Conservation (phyloP, 306 rosid genomes). For the Pyrus pyrifolia region DNA sequence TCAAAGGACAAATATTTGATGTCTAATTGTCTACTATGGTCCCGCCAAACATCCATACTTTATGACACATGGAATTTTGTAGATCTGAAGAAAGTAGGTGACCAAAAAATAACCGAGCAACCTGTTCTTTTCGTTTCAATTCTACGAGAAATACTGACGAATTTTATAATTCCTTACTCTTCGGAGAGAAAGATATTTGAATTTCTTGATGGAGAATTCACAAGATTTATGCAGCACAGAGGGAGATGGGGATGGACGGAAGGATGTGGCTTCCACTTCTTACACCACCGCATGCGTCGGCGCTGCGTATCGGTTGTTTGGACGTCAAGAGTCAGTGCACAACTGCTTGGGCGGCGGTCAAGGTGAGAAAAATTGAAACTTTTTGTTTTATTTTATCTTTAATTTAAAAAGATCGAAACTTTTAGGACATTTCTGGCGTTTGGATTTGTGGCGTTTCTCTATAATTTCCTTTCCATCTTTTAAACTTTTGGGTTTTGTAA, state of each 20-base stretch:
- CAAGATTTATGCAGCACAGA: slow-evolving; percentile 27
- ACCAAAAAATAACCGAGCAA: not conserved
- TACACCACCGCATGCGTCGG: slow-evolving; percentile 5
- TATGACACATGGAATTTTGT: not conserved
- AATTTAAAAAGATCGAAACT: not conserved
- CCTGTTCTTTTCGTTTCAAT: not conserved
- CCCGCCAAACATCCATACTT: not conserved
- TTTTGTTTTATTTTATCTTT: not conserved
- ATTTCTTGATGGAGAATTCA: slow-evolving; percentile 21
- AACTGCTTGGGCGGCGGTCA: slow-evolving; percentile 28
- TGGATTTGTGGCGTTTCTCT: not conserved
- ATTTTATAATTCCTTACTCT: not conserved
- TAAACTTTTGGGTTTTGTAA: not conserved
- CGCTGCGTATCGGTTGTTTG: slow-evolving; percentile 15
- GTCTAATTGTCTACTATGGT: not conserved
- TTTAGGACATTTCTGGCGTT: not conserved
- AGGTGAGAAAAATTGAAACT: slow-evolving; percentile 14
- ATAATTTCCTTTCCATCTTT: not conserved
- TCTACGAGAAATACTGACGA: not conserved
- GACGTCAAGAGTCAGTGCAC: slow-evolving; percentile 24
- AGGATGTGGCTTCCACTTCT: slow-evolving; percentile 25
- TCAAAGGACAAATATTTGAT: not conserved
- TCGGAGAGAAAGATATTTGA: not conserved
- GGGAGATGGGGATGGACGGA: slow-evolving; percentile 39
- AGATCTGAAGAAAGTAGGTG: not conserved